phyloP scores from a whole-genome alignment of 140 eudicot species.

The Oenanthe javanica region DNA sequence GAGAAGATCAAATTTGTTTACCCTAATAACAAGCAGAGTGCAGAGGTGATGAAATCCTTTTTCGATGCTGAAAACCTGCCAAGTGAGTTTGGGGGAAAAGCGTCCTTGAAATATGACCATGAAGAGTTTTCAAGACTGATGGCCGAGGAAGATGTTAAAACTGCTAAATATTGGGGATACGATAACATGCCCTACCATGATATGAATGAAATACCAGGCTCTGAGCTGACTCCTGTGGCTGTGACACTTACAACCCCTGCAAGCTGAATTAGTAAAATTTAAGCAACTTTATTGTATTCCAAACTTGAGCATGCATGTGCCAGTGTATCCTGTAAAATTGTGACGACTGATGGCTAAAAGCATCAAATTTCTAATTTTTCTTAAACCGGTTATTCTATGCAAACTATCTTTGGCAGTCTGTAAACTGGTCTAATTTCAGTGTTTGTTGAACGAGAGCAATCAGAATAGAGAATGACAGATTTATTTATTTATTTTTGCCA shows the following conservation, averaged over 20 bases:
- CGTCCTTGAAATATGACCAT: constrained; percentile 62
- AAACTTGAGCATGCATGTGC: constrained; percentile 5
- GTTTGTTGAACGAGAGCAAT: too few species aligned
- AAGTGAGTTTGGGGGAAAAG: constrained; percentile 70
- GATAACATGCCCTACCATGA: constrained; percentile 15
- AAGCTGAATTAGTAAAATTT: constrained; percentile 11
- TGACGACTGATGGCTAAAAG: not conserved
- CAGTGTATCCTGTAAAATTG: not conserved
- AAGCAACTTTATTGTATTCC: not conserved
- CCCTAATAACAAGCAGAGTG: constrained; percentile 62
- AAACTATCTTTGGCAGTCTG: not conserved
- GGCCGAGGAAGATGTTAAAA: constrained; percentile 61
- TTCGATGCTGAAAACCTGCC: constrained; percentile 84
- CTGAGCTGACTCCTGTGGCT: constrained; percentile 22
- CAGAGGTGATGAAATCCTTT: constrained; percentile 55
- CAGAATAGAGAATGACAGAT: too few species aligned
- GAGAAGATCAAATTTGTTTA: constrained; percentile 64
- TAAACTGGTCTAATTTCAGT: not conserved
- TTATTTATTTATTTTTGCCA: not conserved
- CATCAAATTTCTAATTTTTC: not conserved
- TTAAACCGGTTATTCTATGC: not conserved
- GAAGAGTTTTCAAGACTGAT: constrained; percentile 72
- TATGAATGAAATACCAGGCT: constrained; percentile 3
- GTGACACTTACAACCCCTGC: not conserved
- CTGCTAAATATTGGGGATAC: constrained; percentile 56